Conservation (phyloP, 257 asterid genomes). For the Solanum arcanum region DNA sequence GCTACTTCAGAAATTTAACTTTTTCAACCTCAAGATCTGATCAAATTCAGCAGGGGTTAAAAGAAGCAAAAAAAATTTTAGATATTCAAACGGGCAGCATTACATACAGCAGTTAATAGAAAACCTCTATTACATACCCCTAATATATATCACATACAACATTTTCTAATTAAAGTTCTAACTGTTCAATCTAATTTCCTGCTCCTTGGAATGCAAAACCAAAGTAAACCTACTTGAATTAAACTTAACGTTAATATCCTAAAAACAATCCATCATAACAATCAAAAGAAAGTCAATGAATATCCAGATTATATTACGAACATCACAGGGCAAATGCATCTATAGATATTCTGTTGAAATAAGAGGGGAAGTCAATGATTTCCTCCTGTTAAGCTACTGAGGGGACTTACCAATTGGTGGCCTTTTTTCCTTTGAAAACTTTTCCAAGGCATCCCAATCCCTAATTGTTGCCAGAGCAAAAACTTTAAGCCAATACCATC, state of each 20-base stretch:
- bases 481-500: conserved; percentile 98
- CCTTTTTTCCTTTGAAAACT: conserved; percentile 77
- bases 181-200: not conserved
- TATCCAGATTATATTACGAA: not conserved
- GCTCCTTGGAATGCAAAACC: not conserved
- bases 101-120: not conserved
- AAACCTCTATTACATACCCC: not conserved
- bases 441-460: conserved; percentile 91
- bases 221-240: not conserved
- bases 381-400: not conserved
- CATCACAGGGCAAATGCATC: not conserved
- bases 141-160: not conserved
- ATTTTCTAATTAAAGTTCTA: not conserved
- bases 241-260: not conserved
- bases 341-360: not conserved
- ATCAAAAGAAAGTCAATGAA: not conserved
- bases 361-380: not conserved
- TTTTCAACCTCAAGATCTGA: not conserved
- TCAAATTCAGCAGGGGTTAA: not conserved
- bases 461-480: conserved; percentile 88
- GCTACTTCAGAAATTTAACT: not conserved
- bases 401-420: conserved; percentile 73
- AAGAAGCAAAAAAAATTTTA: not conserved
- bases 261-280: not conserved
- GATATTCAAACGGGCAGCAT: not conserved